Conservation (phyloP, 176 grass and related monocot genomes). For the Oryza glumipatula region DNA sequence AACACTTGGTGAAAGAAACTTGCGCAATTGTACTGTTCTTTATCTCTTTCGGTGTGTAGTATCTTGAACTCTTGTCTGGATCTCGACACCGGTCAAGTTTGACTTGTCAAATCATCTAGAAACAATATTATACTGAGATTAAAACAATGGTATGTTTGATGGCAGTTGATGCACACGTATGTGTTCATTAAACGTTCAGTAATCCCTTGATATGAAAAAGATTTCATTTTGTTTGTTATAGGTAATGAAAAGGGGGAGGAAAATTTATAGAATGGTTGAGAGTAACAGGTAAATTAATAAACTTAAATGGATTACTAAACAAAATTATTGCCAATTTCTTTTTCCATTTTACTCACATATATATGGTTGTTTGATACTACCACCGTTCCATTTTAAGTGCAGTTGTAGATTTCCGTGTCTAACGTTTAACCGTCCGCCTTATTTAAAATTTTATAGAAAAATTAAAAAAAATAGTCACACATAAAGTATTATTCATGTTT, state of each 20-base stretch:
- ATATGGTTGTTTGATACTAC: not conserved
- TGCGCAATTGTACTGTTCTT: not conserved
- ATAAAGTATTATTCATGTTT: too few relatives aligned
- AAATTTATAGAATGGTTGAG: not conserved
- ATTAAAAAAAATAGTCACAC: too few relatives aligned
- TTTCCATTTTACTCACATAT: not conserved
- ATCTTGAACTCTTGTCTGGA: not conserved
- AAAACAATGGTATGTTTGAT: not conserved
- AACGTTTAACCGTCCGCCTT: too few relatives aligned
- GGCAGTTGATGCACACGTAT: not conserved
- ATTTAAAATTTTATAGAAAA: too few relatives aligned
- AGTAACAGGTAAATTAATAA: not conserved
- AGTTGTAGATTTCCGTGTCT: too few relatives aligned
- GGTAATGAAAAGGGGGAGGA: not conserved
- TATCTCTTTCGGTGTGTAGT: not conserved
- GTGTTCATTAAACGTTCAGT: not conserved
- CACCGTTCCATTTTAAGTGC: too few relatives aligned
- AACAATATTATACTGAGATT: conserved; percentile 5
- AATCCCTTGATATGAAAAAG: not conserved
- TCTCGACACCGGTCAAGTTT: not conserved
- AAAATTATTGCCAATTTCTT: not conserved
- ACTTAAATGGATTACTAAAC: not conserved
- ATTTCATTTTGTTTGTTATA: not conserved
- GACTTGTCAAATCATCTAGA: conserved; percentile 37
- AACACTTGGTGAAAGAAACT: not conserved